Base-by-base conservation (phyloP, 2,329 filamentous ascomycete genomes). In the Neonectria faginata region DNA sequence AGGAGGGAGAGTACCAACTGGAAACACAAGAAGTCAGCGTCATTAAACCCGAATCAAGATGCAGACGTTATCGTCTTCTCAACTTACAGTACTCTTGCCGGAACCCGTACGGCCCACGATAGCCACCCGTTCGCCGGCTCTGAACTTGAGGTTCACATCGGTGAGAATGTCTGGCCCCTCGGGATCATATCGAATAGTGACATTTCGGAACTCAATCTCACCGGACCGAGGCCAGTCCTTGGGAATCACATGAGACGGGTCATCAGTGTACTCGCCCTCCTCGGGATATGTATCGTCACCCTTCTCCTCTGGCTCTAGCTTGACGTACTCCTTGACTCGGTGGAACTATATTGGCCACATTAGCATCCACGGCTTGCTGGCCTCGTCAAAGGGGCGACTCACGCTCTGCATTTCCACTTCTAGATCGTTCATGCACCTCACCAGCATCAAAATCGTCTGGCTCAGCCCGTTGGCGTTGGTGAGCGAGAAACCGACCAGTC, bases 41-140 rank as follows among this genome's bases (percentile, higher is more conserved):
- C 12, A 61, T 39, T 16, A 10, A 16, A 22, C 25, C 1, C 25
- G 5, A 20, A 39, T 16, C 20, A 41, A 5, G 55, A 45, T n/a
- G 6, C 16, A 29, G 51, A 3, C n/a, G n/a, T 27, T n/a, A 14
- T 14, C 36, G 18, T 3, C n/a, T 20, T 31, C 20, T 48, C 36
- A 39, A 76, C 83, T 76, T 75, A 95, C 85, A 0, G 93, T 97
- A 55, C 90, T 93, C 78, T 97, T 97, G 3, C 93, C 93, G 5
- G 91, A 93, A 0, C 92, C 90, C 0, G 93, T 97, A 10, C 93
- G 88, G 2, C 93, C 93, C 11, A 94, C 91, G 20, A 97, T 85
- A 0, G 92, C 93, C 1, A 92, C 92, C 55, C 91, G 90, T 58
- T 92, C 91, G 1, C 93, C 92, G 0, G 90, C 91, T 12, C 79